Conservation (phyloP, 2,329 filamentous ascomycete genomes). For the Fusarium denticulatum region DNA sequence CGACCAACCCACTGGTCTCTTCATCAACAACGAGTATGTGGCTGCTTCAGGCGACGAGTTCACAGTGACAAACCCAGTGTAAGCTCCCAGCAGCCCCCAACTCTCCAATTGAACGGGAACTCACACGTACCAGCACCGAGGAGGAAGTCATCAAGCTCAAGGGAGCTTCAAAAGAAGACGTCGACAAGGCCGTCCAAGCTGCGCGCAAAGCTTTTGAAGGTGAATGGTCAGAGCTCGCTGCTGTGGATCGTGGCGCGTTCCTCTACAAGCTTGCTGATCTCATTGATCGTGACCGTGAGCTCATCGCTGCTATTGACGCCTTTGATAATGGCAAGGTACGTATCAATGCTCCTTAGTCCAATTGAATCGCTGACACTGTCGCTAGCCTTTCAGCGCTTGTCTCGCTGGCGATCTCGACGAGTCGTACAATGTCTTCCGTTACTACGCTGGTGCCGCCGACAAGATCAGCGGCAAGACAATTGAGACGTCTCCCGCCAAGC, state of each 20-base stretch:
- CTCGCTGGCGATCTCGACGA: conserved; percentile 66
- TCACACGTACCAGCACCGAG: conserved; percentile 23
- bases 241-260: conserved; percentile 33
- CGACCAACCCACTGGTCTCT: conserved; percentile 51
- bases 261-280: conserved; percentile 38
- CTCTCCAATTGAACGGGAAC: background rate
- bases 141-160: conserved; percentile 36
- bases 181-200: conserved; percentile 34
- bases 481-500: conserved; percentile 68
- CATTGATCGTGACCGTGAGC: conserved; percentile 39
- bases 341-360: too few relatives aligned
- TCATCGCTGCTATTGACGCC: conserved; percentile 39
- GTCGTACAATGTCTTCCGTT: conserved; percentile 60
- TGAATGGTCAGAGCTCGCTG: conserved; percentile 39
- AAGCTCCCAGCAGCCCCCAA: background rate
- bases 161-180: conserved; percentile 35
- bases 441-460: conserved; percentile 76
- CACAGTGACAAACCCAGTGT: conserved; percentile 34
- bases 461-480: conserved; percentile 76
- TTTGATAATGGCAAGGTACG: conserved; percentile 41
- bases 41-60: conserved; percentile 38
- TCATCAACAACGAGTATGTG: conserved; percentile 44
- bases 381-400: conserved; percentile 48
- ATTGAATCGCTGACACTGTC: background rate
- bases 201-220: conserved; percentile 40